phyloP scores from a whole-genome alignment of 2,329 filamentous ascomycete species.

The Neopestalotiopsis clavispora region DNA sequence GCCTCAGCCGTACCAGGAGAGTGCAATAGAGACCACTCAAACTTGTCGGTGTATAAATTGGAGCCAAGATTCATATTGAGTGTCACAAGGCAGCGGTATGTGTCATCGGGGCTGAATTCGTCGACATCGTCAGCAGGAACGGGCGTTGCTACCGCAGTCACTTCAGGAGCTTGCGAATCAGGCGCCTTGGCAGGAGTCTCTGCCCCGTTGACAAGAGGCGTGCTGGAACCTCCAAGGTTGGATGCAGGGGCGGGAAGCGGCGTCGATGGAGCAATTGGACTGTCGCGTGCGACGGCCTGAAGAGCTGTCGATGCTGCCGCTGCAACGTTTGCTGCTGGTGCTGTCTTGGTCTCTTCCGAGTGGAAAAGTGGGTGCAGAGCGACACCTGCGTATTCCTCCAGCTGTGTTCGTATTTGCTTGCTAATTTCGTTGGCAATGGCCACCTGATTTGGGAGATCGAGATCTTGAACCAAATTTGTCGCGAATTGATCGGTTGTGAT shows the following conservation, averaged over 20 bases:
- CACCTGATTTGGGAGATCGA: slow-evolving; percentile 82
- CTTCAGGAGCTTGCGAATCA: slow-evolving; percentile 53
- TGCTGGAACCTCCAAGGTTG: slow-evolving; percentile 56
- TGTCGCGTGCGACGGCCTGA: slow-evolving; percentile 35
- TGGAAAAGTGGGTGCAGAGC: slow-evolving; percentile 93
- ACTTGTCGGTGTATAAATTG: slow-evolving; percentile 92
- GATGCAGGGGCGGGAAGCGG: slow-evolving; percentile 37
- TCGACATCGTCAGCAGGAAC: slow-evolving; percentile 70
- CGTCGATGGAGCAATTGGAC: slow-evolving; percentile 48
- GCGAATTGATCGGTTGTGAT: slow-evolving; percentile 97
- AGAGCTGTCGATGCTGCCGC: slow-evolving; percentile 22
- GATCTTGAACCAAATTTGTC: slow-evolving; percentile 85
- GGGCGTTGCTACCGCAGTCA: slow-evolving; percentile 73
- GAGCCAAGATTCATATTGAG: slow-evolving; percentile 92
- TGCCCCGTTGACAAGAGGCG: slow-evolving; percentile 58
- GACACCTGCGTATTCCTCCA: slow-evolving; percentile 95
- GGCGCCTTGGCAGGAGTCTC: slow-evolving; percentile 55
- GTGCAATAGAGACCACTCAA: slow-evolving; percentile 95
- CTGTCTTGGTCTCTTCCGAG: slow-evolving; percentile 41
- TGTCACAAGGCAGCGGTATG: slow-evolving; percentile 89
- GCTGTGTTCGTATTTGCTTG: slow-evolving; percentile 90
- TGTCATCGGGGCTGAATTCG: slow-evolving; percentile 87
- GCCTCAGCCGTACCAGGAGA: slow-evolving; percentile 89
- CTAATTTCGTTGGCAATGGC: slow-evolving; percentile 80
- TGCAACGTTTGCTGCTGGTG: slow-evolving; percentile 27